Evolutionary conservation across 441 rosid species (phyloP), one percentile per base, ranked within the genome.

Genomic region (Corymbia citriodora): DNA sequence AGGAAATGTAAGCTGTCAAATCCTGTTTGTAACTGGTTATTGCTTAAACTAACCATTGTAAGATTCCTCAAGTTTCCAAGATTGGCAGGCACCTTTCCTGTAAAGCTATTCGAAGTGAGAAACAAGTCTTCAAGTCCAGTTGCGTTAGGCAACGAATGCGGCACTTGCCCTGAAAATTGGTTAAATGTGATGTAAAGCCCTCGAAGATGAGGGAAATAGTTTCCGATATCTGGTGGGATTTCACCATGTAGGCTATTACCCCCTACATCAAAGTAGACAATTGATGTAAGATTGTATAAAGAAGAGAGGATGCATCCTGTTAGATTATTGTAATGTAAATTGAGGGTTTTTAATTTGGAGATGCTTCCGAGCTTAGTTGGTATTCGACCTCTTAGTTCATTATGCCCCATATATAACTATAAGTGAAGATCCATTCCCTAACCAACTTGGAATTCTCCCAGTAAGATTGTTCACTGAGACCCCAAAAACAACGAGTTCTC

Each of bases 211-310:
- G 87, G 87, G 29, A 85, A 25, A 50, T 27, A 55, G 31, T 79
- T 87, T 23, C 90, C 92, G 8, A 92, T 21, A 65, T 13, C 57
- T 2, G 21, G 27, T 45, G 92, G 91, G 40, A 92, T 90, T 57
- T 87, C 79, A 49, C 90, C 91, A 13, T 52, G 82, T 52, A 92
- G 25, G 40, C 50, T 12, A 45, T 90, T 90, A n/a, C 21, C 36
- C 1, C 9, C 10, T n/a, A 65, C 36, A 8, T n/a, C 36, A n/a
- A 65, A n/a, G 36, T 2, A 14, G 72, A 65, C 36, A n/a, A 65
- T 19, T 65, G 74, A 68, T 0, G 2, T 68, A 4, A 68, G 74
- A 68, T 68, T 68, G 74, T 68, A 68, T 68, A 68, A 0, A 0
- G 21, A n/a, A 68, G 21, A 68, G 2, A 40, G 40, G 40, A 68